phyloP scores from a whole-genome alignment of 2,329 filamentous ascomycete species.

The Fusarium brachygibbosum region DNA sequence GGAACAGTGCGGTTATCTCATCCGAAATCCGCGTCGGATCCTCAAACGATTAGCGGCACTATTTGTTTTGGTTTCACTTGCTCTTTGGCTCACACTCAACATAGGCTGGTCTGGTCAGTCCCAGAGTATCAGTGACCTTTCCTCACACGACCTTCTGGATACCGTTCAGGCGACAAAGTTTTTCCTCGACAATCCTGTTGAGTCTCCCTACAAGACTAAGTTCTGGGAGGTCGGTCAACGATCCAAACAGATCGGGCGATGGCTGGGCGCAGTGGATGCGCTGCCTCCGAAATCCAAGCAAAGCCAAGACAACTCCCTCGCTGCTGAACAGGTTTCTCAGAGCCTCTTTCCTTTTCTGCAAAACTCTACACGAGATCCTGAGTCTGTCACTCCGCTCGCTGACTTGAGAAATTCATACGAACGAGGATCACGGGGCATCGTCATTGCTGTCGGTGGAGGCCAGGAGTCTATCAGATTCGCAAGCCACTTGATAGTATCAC shows the following conservation, averaged over 20 bases:
- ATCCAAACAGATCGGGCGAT: conserved; percentile 17
- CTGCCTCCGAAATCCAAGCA: background rate
- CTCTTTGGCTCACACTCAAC: background rate
- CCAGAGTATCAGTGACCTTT: background rate
- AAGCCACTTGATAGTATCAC: conserved; percentile 51
- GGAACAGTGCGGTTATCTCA: background rate
- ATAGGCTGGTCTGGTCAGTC: conserved; percentile 8
- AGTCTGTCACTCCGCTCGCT: conserved; percentile 39
- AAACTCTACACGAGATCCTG: conserved; percentile 2
- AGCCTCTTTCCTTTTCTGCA: conserved; percentile 47
- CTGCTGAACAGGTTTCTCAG: conserved; percentile 25
- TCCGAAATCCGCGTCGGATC: conserved; percentile 11
- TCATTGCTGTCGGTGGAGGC: conserved; percentile 51
- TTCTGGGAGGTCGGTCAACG: conserved; percentile 53
- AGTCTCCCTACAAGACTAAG: conserved; percentile 47
- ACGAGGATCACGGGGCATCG: conserved; percentile 47
- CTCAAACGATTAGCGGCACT: conserved; percentile 1
- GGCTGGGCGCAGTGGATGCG: conserved; percentile 27
- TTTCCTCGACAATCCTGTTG: conserved; percentile 44
- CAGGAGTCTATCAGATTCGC: conserved; percentile 49
- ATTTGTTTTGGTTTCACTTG: conserved; percentile 6
- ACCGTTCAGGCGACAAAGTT: conserved; percentile 9
- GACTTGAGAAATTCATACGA: conserved; percentile 43
- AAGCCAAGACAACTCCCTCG: background rate
- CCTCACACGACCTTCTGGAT: background rate